phyloP scores from a whole-genome alignment of 2,329 filamentous ascomycete species.

The Stachybotrys echinatus region DNA sequence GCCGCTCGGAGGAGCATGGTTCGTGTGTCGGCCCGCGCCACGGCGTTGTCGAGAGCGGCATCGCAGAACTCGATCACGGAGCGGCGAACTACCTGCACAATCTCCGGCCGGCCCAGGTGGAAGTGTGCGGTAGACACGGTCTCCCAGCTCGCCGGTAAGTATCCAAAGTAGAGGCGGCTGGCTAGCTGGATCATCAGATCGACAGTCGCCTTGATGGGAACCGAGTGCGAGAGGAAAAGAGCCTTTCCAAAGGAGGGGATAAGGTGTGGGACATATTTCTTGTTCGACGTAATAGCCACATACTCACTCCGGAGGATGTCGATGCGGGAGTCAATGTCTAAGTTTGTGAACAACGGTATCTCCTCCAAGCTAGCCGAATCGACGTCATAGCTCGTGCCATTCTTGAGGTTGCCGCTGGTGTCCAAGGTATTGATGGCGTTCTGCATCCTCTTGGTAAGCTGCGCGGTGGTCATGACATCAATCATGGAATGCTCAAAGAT shows the following conservation, averaged over 20 bases:
- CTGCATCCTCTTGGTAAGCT: neutral
- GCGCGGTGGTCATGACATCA: neutral
- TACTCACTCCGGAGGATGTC: neutral
- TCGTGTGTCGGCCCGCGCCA: neutral
- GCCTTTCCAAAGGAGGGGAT: neutral
- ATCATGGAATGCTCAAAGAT: neutral
- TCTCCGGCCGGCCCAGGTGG: neutral
- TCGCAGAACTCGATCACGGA: neutral
- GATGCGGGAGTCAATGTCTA: neutral
- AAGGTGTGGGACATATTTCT: neutral
- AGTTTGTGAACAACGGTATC: neutral
- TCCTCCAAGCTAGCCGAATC: neutral
- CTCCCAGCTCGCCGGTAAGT: neutral
- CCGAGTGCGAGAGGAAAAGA: neutral
- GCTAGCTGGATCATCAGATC: neutral
- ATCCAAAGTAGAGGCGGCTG: neutral
- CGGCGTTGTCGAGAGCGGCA: neutral
- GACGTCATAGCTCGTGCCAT: neutral
- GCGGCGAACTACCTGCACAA: neutral
- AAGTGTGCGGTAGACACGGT: neutral
- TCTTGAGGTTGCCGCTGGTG: neutral
- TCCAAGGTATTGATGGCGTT: neutral
- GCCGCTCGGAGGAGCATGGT: neutral
- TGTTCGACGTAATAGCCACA: neutral
- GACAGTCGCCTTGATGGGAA: neutral